Conservation (phyloP, 2,329 filamentous ascomycete species). For the Nannizziopsis arthrosporioides region DNA sequence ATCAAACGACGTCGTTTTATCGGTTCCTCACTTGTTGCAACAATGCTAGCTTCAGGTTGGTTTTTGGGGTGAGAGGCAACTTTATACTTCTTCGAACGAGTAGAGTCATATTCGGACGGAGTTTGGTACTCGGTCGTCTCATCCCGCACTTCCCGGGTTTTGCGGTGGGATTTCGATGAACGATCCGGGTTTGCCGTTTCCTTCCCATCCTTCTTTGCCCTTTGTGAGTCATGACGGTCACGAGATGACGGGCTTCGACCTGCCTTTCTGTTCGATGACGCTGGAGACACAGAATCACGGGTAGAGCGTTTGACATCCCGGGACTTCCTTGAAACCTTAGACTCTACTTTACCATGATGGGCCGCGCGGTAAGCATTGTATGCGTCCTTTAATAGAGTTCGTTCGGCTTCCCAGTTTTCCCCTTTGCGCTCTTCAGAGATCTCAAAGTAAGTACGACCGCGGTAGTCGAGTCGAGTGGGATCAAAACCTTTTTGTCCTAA, state of each 20-base stretch:
- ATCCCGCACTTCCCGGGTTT: conserved; percentile 19
- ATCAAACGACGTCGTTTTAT: conserved; percentile 32
- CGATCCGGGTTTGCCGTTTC: conserved; percentile 18
- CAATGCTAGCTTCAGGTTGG: conserved; percentile 21
- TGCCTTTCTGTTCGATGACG: conserved; percentile 22
- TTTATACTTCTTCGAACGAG: conserved; percentile 23
- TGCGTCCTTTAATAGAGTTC: conserved; percentile 62
- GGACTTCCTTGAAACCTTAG: conserved; percentile 30
- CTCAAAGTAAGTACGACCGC: conserved; percentile 74
- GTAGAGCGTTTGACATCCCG: conserved; percentile 27
- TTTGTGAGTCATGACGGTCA: conserved; percentile 19
- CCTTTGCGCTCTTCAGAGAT: conserved; percentile 72
- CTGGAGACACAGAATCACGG: conserved; percentile 32
- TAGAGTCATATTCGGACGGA: conserved; percentile 26
- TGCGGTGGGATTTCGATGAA: conserved; percentile 21
- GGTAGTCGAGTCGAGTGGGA: conserved; percentile 60
- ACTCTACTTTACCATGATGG: conserved; percentile 25
- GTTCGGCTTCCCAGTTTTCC: conserved; percentile 82
- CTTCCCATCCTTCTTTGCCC: conserved; percentile 16
- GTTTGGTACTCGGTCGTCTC: conserved; percentile 17
- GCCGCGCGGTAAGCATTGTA: conserved; percentile 29
- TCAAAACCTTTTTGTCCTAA: conserved; percentile 70
- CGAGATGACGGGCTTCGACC: conserved; percentile 23
- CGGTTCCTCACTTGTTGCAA: conserved; percentile 25
- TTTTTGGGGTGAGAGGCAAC: conserved; percentile 16